Evolutionary conservation across 108 stramenopile species (phyloP).

Genomic region (Cyclotella sp.): DNA sequence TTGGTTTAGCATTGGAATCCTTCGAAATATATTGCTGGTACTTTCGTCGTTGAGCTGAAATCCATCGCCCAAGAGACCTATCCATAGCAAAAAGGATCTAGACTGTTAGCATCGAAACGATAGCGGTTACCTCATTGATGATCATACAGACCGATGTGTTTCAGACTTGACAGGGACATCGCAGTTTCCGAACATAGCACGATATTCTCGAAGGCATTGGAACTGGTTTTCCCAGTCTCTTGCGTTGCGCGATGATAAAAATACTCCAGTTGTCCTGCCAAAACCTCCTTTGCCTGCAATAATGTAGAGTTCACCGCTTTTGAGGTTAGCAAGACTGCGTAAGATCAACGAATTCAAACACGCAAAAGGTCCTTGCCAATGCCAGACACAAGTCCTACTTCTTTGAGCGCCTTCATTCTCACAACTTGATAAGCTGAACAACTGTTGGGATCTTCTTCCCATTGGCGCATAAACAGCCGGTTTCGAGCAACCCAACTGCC

Average conservation of each 20-base stretch:
- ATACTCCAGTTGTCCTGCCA: background rate
- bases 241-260: background rate
- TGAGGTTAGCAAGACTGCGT: no score
- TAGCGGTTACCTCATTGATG: no score
- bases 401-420: background rate
- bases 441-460: background rate
- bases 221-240: slow-evolving; percentile 6
- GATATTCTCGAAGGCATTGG: background rate
- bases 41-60: slow-evolving; percentile 1
- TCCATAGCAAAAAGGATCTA: no score
- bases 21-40: slow-evolving; percentile 3
- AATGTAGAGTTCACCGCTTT: background rate
- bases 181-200: background rate
- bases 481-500: slow-evolving; percentile 7
- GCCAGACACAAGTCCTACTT: slow-evolving; percentile 5
- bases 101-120: no score
- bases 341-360: no score
- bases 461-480: slow-evolving; percentile 1
- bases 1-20: background rate
- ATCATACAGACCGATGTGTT: no score
- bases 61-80: background rate
- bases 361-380: no score
- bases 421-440: background rate
- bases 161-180: slow-evolving; percentile 5
- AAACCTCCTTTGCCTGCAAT: slow-evolving; percentile 5